These are phyloP conservation scores for Naganishia albida DNA, from an alignment of 1,284 basidiomycete genomes.

Conservation along the genomic window DNA sequence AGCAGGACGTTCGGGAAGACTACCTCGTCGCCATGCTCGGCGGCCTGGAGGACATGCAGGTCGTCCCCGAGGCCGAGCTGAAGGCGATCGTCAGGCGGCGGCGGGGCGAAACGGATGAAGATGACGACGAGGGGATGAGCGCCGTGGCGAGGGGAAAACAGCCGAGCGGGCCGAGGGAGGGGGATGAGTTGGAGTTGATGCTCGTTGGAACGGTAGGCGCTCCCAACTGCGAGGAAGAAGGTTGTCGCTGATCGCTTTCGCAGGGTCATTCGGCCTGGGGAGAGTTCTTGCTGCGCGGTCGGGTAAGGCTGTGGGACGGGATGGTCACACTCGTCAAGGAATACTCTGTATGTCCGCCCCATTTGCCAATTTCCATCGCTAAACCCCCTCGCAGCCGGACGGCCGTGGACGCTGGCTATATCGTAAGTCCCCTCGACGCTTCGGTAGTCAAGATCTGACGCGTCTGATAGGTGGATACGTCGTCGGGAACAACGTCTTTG, in stretches of 20 bases:
- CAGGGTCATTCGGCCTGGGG: constrained; percentile 59
- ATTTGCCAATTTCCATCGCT: background rate
- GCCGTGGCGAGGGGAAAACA: constrained; percentile 22
- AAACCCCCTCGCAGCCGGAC: constrained; percentile 45
- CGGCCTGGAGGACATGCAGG: constrained; percentile 47
- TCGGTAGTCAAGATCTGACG: constrained; percentile 40
- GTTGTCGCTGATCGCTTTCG: background rate
- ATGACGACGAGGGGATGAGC: constrained; percentile 40
- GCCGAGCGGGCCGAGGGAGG: constrained; percentile 35
- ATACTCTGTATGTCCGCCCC: constrained; percentile 52
- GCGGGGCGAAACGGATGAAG: constrained; percentile 17
- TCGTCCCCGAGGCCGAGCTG: constrained; percentile 39
- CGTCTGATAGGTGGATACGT: constrained; percentile 50
- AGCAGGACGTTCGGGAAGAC: constrained; percentile 34
- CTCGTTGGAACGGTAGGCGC: constrained; percentile 52
- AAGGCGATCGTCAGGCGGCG: constrained; percentile 16
- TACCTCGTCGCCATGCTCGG: constrained; percentile 44
- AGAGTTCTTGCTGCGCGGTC: constrained; percentile 56
- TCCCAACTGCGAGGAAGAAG: background rate
- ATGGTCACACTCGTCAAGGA: constrained; percentile 58
- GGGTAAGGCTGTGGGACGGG: constrained; percentile 59
- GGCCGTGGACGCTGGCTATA: constrained; percentile 59
- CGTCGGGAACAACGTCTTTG: constrained; percentile 46
- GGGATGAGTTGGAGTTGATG: constrained; percentile 52
- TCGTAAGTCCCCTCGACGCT: constrained; percentile 45